These are phyloP conservation scores for Fusarium verticillioides DNA, from an alignment of 2,329 filamentous ascomycete species.

Conservation along the genomic window DNA sequence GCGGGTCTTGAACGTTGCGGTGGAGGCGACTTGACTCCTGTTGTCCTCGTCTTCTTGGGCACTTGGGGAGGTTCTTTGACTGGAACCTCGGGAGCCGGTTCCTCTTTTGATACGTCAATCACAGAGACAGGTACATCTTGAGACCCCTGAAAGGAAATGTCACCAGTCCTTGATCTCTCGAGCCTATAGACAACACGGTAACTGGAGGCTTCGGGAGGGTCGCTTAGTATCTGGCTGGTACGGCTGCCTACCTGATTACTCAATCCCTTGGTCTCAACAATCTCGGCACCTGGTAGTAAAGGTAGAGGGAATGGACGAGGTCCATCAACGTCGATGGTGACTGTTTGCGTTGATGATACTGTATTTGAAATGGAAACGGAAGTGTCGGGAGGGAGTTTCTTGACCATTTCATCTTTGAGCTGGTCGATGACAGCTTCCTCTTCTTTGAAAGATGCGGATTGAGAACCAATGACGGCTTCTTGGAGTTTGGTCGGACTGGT, in stretches of 20 bases:
- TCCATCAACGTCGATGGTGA: slow-evolving; percentile 71
- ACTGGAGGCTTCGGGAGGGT: slow-evolving; percentile 46
- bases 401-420: slow-evolving; percentile 65
- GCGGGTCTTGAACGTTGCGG: slow-evolving; percentile 19
- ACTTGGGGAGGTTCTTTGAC: slow-evolving; percentile 22
- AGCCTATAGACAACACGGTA: slow-evolving; percentile 71
- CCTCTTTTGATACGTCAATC: slow-evolving; percentile 44
- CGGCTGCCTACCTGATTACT: slow-evolving; percentile 14
- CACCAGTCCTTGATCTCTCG: slow-evolving; percentile 62
- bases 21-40: slow-evolving; percentile 17
- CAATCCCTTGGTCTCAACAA: slow-evolving; percentile 63
- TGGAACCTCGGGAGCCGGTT: slow-evolving; percentile 5
- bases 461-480: background rate
- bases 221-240: slow-evolving; percentile 30
- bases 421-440: slow-evolving; percentile 56
- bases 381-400: slow-evolving; percentile 64
- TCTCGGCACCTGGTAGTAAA: slow-evolving; percentile 67
- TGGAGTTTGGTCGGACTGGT: background rate
- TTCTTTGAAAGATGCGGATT: slow-evolving; percentile 36
- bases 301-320: slow-evolving; percentile 61
- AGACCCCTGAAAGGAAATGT: slow-evolving; percentile 52
- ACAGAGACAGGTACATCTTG: slow-evolving; percentile 44
- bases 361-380: slow-evolving; percentile 70
- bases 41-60: slow-evolving; percentile 18
- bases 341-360: slow-evolving; percentile 69